Conservation (phyloP, 495 filamentous ascomycete species). For the Neurospora pannonica region DNA sequence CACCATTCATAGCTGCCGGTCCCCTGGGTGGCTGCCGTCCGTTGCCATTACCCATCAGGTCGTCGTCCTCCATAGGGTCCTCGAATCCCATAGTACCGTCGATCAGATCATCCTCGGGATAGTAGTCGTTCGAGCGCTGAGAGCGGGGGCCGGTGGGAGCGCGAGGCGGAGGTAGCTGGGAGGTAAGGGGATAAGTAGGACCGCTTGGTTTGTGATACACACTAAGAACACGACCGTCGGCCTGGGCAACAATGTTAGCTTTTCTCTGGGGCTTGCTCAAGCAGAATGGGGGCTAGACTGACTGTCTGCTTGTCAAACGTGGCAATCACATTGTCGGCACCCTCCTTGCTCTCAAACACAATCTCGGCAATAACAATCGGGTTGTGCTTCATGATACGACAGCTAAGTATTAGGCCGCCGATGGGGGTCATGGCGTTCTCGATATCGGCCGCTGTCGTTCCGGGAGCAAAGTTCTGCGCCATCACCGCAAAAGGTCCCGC, state of each 20-base stretch:
- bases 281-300: slow-evolving; percentile 14
- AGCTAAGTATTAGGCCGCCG: slow-evolving; percentile 60
- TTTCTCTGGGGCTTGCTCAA: neutral
- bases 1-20: slow-evolving; percentile 1
- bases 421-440: slow-evolving; percentile 71
- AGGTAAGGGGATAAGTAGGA: neutral
- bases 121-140: slow-evolving; percentile 9
- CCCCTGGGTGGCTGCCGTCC: slow-evolving; percentile 8
- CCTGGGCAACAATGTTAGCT: slow-evolving; percentile 37
- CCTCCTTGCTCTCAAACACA: slow-evolving; percentile 64
- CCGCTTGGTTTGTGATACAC: slow-evolving; percentile 55
- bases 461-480: slow-evolving; percentile 81
- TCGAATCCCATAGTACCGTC: slow-evolving; percentile 56
- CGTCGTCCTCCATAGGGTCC: slow-evolving; percentile 43
- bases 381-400: slow-evolving; percentile 55
- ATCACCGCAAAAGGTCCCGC: slow-evolving; percentile 78
- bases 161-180: slow-evolving; percentile 10
- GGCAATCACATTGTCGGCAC: slow-evolving; percentile 69
- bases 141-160: slow-evolving; percentile 22
- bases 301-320: slow-evolving; percentile 86
- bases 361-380: slow-evolving; percentile 85
- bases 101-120: slow-evolving; percentile 33
- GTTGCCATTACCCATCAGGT: slow-evolving; percentile 1
- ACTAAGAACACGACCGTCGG: slow-evolving; percentile 73
- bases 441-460: slow-evolving; percentile 91